Base-by-base conservation (phyloP, 164 flowering plant genomes). In the Tetracentron sinense region DNA sequence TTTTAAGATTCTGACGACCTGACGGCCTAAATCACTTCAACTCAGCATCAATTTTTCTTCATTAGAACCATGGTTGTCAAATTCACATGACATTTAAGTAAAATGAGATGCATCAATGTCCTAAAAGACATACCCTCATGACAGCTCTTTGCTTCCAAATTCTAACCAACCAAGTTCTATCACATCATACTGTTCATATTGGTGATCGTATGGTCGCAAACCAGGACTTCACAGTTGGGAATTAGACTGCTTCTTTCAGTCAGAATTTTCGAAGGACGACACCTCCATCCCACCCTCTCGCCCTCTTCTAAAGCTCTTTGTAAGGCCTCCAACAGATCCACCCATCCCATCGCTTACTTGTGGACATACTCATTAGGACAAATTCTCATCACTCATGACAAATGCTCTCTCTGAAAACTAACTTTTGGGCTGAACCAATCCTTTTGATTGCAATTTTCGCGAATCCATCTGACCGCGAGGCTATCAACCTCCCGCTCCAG, bases 321-420 rank as follows among this genome's bases (percentile, higher is more conserved):
- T 42, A 42, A 42, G 48, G n/a, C n/a, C 61, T 42, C 17, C 30
- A 16, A 58, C n/a, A 38, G 11, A 42, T 58, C 61, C 50, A 58
- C 49, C 50, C 61, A 42, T 21, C 26, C 4, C 30, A 38, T 58
- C 49, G n/a, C 21, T 58, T 58, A 58, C 61, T 25, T 58, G 21
- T 58, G 20, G 19, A 47, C 53, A 14, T 29, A 60, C 42, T 30
- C 54, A n/a, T 48, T 47, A n/a, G n/a, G 10, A 47, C 38, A 48
- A 47, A 48, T 2, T 48, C 25, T 26, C 63, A 35, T 49, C 42
- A 21, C 0, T 25, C 38, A 60, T n/a, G 42, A 15, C 2, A 17
- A 60, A 60, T 46, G 20, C 33, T n/a, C 22, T 47, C n/a, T n/a
- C 19, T 19, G 38, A 48, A 29, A 48, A 20, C 48, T 14, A 47